Base-by-base conservation (phyloP, 768 basidiomycete species). In the Ramaria sp. region DNA sequence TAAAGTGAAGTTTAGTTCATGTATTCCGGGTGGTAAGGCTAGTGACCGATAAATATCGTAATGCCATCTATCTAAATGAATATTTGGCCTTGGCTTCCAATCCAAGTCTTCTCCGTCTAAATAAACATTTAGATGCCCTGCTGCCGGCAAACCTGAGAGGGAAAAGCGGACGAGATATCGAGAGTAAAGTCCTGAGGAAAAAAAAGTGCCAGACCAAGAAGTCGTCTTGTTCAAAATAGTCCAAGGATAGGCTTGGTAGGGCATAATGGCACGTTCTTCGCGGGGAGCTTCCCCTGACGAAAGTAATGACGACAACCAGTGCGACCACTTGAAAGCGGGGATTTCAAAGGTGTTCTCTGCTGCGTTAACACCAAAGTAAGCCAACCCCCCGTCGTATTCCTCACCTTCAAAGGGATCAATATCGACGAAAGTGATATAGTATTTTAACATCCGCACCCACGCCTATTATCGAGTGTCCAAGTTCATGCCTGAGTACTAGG, bases 381-480 rank as follows among this genome's bases (percentile, higher is more conserved):
- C 82, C 59, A 68, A 80, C 4, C 86, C 88, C 12, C 87, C 88
- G 61, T 90, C 88, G 64, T 91, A 89, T 69, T 89, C 88, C 69
- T 90, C 88, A 4, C 88, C 88, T 19, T 79, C 43, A 3, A 46
- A 22, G 11, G 20, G 13, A 19, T 58, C 50, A 52, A 41, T 34
- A 59, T 6, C 69, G 70, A 33, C 11, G 13, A 45, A 15, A n/a
- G 11, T 31, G n/a, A 33, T n/a, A 5, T 31, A 9, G 7, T 42
- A 17, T 3, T 24, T 7, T 24, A 27, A 47, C 54, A 0, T 42
- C 13, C 34, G 3, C 34, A 69, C 70, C 86, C 15, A 57, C 42
- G 20, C 24, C 20, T n/a, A 57, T 57, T 9, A 57, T 50, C 13
- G 55, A 57, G 31, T 57, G 55, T 13, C 55, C 55, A 15, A 53